phyloP scores from a whole-genome alignment of 257 asterid genomes.

The Craterostigma plantagineum region DNA sequence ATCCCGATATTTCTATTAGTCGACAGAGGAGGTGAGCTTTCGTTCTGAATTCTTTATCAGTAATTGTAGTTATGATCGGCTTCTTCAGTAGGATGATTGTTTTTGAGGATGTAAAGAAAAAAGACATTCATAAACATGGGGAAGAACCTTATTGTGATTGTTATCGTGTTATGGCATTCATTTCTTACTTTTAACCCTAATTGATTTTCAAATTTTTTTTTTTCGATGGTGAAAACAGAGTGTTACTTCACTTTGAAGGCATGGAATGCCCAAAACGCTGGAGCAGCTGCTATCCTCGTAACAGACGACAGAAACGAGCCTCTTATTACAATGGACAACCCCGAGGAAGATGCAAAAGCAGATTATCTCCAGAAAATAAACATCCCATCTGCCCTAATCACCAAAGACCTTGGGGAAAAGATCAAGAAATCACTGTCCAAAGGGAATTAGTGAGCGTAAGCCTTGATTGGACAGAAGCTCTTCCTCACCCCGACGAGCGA shows the following conservation, averaged over 20 bases:
- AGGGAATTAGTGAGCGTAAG: conserved; percentile 56
- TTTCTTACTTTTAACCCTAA: no score
- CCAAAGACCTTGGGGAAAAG: conserved; percentile 66
- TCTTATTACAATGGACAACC: conserved; percentile 87
- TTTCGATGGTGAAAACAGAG: conserved; percentile 16
- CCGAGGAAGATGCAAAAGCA: conserved; percentile 44
- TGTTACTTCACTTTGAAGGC: conserved; percentile 83
- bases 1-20: conserved; percentile 72
- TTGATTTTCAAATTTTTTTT: no score
- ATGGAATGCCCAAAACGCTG: conserved; percentile 89
- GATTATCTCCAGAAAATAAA: conserved; percentile 65
- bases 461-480: conserved; percentile 95
- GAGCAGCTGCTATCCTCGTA: conserved; percentile 92
- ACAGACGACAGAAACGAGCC: conserved; percentile 68
- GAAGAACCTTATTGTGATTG: no score
- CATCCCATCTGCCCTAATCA: conserved; percentile 76
- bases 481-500: conserved; percentile 94
- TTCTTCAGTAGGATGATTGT: no score
- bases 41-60: no score
- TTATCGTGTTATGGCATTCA: no score
- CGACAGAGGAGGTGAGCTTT: conserved; percentile 73
- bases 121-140: no score
- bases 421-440: conserved; percentile 45
- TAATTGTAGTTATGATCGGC: no score
- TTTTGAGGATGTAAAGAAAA: no score